phyloP scores from a whole-genome alignment of 345 rosid species.

The Populus simonii region DNA sequence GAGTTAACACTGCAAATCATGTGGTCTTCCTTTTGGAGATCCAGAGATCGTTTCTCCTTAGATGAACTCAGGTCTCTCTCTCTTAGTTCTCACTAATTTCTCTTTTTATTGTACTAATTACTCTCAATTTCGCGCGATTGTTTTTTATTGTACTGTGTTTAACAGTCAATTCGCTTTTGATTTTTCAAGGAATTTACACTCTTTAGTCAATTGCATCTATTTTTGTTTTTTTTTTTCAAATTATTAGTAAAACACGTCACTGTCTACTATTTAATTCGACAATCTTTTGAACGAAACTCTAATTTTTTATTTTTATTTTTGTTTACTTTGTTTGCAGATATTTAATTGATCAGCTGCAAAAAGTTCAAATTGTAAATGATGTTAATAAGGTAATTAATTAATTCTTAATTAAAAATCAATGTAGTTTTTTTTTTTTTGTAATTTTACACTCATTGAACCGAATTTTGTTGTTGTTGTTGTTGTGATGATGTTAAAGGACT shows the following conservation, averaged over 20 bases:
- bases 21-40: constrained; percentile 86
- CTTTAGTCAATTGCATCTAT: not conserved
- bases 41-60: constrained; percentile 91
- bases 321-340: constrained; percentile 44
- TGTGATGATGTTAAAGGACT: constrained; percentile 47
- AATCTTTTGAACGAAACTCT: not conserved
- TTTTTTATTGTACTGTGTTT: not conserved
- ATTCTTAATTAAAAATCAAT: not conserved
- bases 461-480: not conserved
- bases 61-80: constrained; percentile 79
- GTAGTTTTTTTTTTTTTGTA: constrained; percentile 1
- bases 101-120: not conserved
- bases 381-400: constrained; percentile 59
- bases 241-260: not conserved
- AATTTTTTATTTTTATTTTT: not conserved
- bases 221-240: not conserved
- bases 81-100: not conserved
- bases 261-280: not conserved
- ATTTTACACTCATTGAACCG: constrained; percentile 1
- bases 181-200: not conserved
- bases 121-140: not conserved
- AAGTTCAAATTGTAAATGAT: constrained; percentile 69
- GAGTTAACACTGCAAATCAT: constrained; percentile 39
- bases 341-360: constrained; percentile 77
- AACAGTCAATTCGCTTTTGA: not conserved